These are phyloP conservation scores for Penstemon davidsonii DNA, from an alignment of 257 asterid species.

Conservation along the genomic window DNA sequence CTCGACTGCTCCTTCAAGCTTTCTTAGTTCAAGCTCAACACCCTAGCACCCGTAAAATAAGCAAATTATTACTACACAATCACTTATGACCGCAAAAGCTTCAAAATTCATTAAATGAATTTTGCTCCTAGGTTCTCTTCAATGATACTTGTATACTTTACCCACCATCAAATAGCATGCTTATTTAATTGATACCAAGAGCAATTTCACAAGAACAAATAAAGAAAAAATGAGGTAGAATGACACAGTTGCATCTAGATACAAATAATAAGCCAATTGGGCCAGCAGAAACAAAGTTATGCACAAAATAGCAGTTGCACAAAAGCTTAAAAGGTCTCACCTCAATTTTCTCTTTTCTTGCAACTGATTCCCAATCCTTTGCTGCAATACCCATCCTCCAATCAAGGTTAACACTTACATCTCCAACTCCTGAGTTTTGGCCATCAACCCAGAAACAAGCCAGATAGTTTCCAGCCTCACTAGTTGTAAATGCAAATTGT, in stretches of 20 bases:
- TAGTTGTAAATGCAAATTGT: conserved; percentile 54
- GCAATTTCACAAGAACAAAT: not conserved
- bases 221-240: conserved; percentile 15
- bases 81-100: not conserved
- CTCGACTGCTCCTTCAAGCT: conserved; percentile 91
- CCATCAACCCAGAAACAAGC: conserved; percentile 55
- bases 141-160: not conserved
- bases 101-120: not conserved
- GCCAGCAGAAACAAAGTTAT: not conserved
- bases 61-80: conserved; percentile 25
- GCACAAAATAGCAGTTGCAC: conserved; percentile 1
- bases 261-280: not conserved
- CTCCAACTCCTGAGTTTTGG: conserved; percentile 28
- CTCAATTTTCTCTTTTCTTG: conserved; percentile 56
- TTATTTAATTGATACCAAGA: conserved; percentile 1
- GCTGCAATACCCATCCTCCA: conserved; percentile 61
- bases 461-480: conserved; percentile 51
- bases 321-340: conserved; percentile 29
- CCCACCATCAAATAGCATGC: not conserved
- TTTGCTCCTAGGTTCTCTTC: not conserved
- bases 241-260: conserved; percentile 10
- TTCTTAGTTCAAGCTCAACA: conserved; percentile 81
- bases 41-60: conserved; percentile 54
- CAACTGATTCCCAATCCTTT: conserved; percentile 61
- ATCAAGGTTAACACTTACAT: conserved; percentile 47